Evolutionary conservation across 169 alveolate species (phyloP).

Genomic region (Plasmodium vinckei): DNA sequence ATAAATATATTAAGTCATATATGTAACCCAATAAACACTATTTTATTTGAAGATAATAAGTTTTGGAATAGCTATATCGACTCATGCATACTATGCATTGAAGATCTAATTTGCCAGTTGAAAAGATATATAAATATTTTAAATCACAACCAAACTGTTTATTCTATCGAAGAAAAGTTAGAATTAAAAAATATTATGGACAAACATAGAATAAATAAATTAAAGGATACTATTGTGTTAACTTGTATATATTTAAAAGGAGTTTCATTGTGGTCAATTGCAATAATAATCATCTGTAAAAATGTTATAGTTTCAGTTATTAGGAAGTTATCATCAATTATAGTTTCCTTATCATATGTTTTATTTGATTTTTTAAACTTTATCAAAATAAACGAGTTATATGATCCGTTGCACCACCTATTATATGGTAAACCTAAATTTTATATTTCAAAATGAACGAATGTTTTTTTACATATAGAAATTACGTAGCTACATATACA

Average conservation of each 20-base stretch:
- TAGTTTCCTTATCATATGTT: conserved; percentile 74
- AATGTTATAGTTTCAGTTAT: conserved; percentile 71
- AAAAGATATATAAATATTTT: conserved; percentile 68
- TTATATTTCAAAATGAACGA: neutral
- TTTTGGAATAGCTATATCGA: conserved; percentile 68
- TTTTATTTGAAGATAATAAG: conserved; percentile 61
- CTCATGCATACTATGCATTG: conserved; percentile 63
- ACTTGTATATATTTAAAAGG: conserved; percentile 69
- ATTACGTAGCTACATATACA: neutral
- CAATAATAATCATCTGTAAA: conserved; percentile 68
- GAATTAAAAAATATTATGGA: conserved; percentile 51
- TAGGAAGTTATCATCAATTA: conserved; percentile 68
- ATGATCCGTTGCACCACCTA: conserved; percentile 71
- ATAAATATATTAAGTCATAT: conserved; percentile 61
- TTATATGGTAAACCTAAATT: conserved; percentile 37
- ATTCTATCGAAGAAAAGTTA: conserved; percentile 71
- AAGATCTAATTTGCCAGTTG: conserved; percentile 59
- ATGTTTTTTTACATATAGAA: neutral
- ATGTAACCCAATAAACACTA: conserved; percentile 70
- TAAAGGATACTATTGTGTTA: conserved; percentile 65
- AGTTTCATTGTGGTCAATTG: conserved; percentile 70
- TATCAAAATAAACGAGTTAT: conserved; percentile 69
- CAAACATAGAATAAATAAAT: conserved; percentile 50
- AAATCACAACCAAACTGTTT: conserved; percentile 64
- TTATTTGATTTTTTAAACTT: conserved; percentile 71